Conservation (phyloP, 129 eudicot species). For the Artemisia annua region DNA sequence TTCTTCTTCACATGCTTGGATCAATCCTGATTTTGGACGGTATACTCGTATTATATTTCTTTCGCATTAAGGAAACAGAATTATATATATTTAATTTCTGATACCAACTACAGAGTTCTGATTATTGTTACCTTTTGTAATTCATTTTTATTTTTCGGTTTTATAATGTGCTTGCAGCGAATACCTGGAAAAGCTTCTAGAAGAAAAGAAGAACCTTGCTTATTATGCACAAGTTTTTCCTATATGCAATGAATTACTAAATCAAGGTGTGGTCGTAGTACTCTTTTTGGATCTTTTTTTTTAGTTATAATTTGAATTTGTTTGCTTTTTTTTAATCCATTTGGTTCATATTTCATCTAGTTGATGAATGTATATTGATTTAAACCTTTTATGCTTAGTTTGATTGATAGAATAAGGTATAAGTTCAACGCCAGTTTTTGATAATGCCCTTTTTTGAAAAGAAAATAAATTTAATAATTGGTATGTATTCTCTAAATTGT, state of each 20-base stretch:
- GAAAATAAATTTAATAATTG: slow-evolving; percentile 5
- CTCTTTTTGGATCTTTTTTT: slow-evolving; percentile 26
- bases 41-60: slow-evolving; percentile 15
- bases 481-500: not conserved
- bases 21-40: slow-evolving; percentile 62
- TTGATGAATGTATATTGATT: slow-evolving; percentile 6
- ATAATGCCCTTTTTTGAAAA: slow-evolving; percentile 8
- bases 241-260: slow-evolving; percentile 61
- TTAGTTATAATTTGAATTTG: slow-evolving; percentile 2
- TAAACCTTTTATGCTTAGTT: not conserved
- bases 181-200: slow-evolving; percentile 64
- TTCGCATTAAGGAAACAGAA: not conserved
- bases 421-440: not conserved
- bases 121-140: not conserved
- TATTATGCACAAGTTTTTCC: slow-evolving; percentile 59
- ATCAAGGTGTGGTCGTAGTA: slow-evolving; percentile 54
- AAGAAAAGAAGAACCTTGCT: slow-evolving; percentile 62
- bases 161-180: slow-evolving; percentile 40
- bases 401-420: not conserved
- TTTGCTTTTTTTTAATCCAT: slow-evolving; percentile 10
- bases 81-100: not conserved
- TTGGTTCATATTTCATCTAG: not conserved
- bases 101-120: slow-evolving; percentile 4
- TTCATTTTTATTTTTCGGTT: slow-evolving; percentile 17
- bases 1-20: slow-evolving; percentile 52